Evolutionary conservation across 225 moss, liverwort and hornwort species (phyloP), one percentile per base, ranked within the genome.

Genomic region (Sphagnum contortum): DNA sequence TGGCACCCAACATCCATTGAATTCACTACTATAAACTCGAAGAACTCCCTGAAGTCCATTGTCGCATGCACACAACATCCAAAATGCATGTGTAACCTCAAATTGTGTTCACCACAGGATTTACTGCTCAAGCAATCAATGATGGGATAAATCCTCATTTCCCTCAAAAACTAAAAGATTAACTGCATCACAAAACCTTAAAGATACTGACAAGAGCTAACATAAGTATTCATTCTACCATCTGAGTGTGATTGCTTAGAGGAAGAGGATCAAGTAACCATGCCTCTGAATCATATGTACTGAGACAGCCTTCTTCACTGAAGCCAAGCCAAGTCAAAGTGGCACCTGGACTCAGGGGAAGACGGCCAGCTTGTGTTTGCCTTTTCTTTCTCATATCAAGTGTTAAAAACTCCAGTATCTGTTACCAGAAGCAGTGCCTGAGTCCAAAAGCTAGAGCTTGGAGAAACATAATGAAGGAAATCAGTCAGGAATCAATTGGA

Each of bases 1-100:
- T 48, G 96, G 96, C 12, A 91, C 82, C 96, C 96, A 98, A 76
- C 89, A 89, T 29, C 92, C 96, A 59, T 74, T 82, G 64, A 71
- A 98, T 44, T 80, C 87, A 47, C 59, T 77, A 75, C 87, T 89
- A 54, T 82, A 79, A 50, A 98, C 77, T 64, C 96, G 82, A 50
- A 98, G 87, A 8, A 91, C 76, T 70, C 89, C 96, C 96, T 98
- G 75, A 74, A 71, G 6, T 59, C 47, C 10, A 29, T 46, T 3
- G 46, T 8, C 3, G 3, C 48, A 55, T 48, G 51, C 9, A 65
- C 45, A 44, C 29, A 60, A 52, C 65, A 72, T 9, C 29, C 29
- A 67, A 45, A 55, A 29, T 5, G 46, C 11, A 13, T 11, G 5
- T 3, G 44, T 67, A 11, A 67, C 4, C 55, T 9, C 6, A 44